Evolutionary conservation across 805 yeast genomes (phyloP).

Genomic region (Kockiozyma suomiensis): DNA sequence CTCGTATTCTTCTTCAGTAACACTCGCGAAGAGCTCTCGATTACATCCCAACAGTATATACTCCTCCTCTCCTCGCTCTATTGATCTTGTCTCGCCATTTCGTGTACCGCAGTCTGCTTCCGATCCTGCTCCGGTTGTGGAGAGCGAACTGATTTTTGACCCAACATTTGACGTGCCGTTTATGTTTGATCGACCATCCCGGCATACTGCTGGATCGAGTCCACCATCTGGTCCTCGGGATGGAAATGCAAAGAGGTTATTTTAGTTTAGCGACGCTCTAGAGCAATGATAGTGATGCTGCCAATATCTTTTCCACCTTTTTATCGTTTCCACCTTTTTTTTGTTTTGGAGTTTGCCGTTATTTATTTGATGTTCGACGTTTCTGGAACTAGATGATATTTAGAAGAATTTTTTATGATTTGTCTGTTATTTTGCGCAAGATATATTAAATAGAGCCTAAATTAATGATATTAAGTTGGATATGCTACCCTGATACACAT

Average conservation of each 20-base stretch:
- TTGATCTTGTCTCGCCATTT: slow-evolving; percentile 18
- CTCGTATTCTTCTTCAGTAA: slow-evolving; percentile 2
- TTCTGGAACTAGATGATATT: no score
- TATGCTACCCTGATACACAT: no score
- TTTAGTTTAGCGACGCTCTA: slow-evolving; percentile 15
- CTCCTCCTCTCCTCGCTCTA: slow-evolving; percentile 26
- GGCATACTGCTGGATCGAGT: background rate
- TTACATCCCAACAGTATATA: slow-evolving; percentile 16
- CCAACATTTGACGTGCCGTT: slow-evolving; percentile 18
- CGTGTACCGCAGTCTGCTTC: slow-evolving; percentile 1
- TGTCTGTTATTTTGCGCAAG: no score
- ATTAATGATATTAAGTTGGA: no score
- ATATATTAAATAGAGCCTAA: no score
- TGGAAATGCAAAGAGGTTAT: slow-evolving; percentile 14
- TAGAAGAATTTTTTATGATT: no score
- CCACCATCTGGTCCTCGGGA: background rate
- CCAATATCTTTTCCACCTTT: no score
- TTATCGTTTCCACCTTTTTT: no score
- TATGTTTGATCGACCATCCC: background rate
- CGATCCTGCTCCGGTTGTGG: background rate
- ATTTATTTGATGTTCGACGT: no score
- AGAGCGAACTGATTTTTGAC: background rate
- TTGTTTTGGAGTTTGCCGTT: no score
- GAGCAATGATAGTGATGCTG: background rate
- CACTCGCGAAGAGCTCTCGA: slow-evolving; percentile 14